These are phyloP conservation scores for Penicillium nordicum DNA, from an alignment of 2,329 filamentous ascomycete genomes.

Conservation along the genomic window DNA sequence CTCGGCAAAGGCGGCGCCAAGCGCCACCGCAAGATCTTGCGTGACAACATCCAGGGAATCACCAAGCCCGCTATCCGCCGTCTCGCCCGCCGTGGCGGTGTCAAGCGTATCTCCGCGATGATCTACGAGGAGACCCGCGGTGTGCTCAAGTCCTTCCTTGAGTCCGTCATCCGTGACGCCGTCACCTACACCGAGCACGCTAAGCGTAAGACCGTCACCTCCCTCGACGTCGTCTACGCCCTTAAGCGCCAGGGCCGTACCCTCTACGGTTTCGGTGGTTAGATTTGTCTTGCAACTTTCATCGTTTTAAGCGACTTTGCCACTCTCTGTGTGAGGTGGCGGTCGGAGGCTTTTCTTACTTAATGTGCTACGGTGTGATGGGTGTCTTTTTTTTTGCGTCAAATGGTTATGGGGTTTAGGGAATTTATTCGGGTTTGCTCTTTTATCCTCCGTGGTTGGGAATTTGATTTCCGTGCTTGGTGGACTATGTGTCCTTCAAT, in stretches of 20 bases:
- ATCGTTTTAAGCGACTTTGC: neutral
- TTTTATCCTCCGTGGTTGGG: slow-evolving; percentile 6
- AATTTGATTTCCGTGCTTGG: neutral
- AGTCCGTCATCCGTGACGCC: slow-evolving; percentile 74
- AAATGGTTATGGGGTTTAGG: neutral
- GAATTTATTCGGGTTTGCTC: slow-evolving; percentile 1
- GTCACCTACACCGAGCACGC: slow-evolving; percentile 81
- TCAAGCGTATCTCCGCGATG: slow-evolving; percentile 99
- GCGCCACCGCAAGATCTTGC: slow-evolving; percentile 98
- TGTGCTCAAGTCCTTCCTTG: slow-evolving; percentile 80
- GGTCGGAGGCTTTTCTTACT: neutral
- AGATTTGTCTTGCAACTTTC: slow-evolving; percentile 38
- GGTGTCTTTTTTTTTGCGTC: slow-evolving; percentile 1
- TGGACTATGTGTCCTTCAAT: slow-evolving; percentile 2
- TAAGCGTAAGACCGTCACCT: slow-evolving; percentile 62
- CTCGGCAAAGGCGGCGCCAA: slow-evolving; percentile 98
- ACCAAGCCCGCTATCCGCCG: slow-evolving; percentile 98
- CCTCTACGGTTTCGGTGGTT: slow-evolving; percentile 85
- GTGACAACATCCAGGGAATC: slow-evolving; percentile 99
- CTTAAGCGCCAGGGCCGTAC: slow-evolving; percentile 66
- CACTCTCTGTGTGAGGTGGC: neutral
- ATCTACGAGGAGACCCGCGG: slow-evolving; percentile 81
- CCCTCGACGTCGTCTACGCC: slow-evolving; percentile 62
- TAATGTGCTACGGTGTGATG: slow-evolving; percentile 27
- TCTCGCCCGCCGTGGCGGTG: slow-evolving; percentile 98